These are phyloP conservation scores for Trichoderma citrinoviride DNA, from an alignment of 2,329 filamentous ascomycete genomes.

Conservation along the genomic window DNA sequence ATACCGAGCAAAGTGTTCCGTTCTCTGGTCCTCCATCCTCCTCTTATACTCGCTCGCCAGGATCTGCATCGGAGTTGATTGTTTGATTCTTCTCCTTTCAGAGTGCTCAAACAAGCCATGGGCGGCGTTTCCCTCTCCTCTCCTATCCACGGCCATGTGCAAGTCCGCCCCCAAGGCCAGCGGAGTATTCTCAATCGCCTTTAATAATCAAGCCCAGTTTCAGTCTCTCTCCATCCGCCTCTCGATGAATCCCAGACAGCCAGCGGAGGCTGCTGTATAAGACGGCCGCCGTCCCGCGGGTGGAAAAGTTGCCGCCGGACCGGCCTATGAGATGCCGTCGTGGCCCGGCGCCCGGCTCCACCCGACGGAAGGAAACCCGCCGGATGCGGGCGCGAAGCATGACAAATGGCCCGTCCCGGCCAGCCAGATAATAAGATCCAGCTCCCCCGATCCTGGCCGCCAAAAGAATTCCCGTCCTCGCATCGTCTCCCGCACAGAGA, in stretches of 20 bases:
- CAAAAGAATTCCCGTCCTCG: no score
- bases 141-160: background rate
- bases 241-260: background rate
- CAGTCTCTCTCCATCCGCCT: background rate
- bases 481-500: no score
- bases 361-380: constrained; percentile 13
- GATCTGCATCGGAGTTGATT: background rate
- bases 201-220: background rate
- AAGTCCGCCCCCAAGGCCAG: background rate
- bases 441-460: background rate
- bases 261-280: background rate
- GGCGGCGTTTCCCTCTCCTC: background rate
- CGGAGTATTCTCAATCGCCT: background rate
- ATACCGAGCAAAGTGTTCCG: background rate
- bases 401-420: constrained; percentile 1
- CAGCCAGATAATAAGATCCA: background rate
- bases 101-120: background rate
- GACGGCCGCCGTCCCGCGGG: background rate
- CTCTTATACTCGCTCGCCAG: background rate
- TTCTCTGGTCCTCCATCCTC: background rate
- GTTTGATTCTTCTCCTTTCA: background rate
- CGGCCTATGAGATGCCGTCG: background rate
- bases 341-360: constrained; percentile 2
- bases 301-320: constrained; percentile 9
- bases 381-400: background rate